Base-by-base conservation (phyloP, 2,329 filamentous ascomycete genomes). In the Biscogniauxia marginata region DNA sequence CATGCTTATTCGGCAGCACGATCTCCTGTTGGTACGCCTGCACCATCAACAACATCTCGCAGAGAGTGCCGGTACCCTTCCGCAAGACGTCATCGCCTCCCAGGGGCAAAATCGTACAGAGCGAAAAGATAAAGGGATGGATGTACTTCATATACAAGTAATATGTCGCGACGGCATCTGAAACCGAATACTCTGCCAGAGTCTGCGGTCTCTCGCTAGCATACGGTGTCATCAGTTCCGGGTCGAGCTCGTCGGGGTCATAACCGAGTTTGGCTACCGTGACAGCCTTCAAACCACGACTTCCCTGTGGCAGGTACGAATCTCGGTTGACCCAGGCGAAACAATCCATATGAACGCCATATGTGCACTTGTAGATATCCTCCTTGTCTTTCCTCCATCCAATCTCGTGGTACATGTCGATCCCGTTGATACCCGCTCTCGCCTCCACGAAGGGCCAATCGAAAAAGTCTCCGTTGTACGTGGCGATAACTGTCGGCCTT, bases 391-490 rank as follows among this genome's bases (percentile, higher is more conserved):
- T 98, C 67, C 88, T 88, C 83, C 96, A 99, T 4, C 95, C 95
- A 67, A 97, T 99, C 72, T 99, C 96, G 61, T 89, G 90, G 75
- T 99, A 99, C 95, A 99, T 98, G 74, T 99, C 95, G 71, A 99
- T 97, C 24, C 96, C 95, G 65, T 96, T 88, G 63, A 97, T 84
- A 70, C 92, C 96, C 23, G 96, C 91, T 76, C 95, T 83, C 46
- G 95, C 86, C 77, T 99, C 95, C 21, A 99, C 92, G 70, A 96
- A 99, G 0, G 95, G 93, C 95, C 95, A 99, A 87, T 99, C 95
- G 86, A 99, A 99, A 73, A 99, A 99, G 78, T 99, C 95, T 77
- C 95, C 95, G 91, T 99, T 99, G 82, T 99, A 99, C n/a, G 95
- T 99, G 34, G 96, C 93, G 72, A 99, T 99, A 55, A 99, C 93